Base-by-base conservation (phyloP, 352 stramenopile species). In the Globisporangium radiosum region DNA sequence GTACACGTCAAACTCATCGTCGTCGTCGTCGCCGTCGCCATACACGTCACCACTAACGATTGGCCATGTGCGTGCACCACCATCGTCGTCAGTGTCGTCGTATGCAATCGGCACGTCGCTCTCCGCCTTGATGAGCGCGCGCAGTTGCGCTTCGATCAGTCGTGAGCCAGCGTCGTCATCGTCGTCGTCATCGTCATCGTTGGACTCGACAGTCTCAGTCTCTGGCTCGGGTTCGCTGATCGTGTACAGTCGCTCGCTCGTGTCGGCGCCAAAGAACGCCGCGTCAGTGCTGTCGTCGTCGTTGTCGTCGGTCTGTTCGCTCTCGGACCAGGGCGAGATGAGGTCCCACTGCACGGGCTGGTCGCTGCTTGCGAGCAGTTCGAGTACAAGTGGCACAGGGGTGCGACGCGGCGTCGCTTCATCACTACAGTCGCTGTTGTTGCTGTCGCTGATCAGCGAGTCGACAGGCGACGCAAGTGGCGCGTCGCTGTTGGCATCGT, bases 241-340 rank as follows among this genome's bases (percentile, higher is more conserved):
- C 45, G 45, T 50, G 8, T 36, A 36, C 45, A 50, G 45, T n/a
- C 14, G 5, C 8, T 14, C 15, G 15, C 15, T 44, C 7, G 10
- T 53, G 17, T 55, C 37, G 13, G 49, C 39, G 3, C 47, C 40
- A 19, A 59, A 67, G 56, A 63, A 51, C 8, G 50, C 40, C 19
- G 37, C 45, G 13, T 19, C 9, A 39, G 51, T 39, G 5, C 45
- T 45, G 9, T 48, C 56, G 19, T 40, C 39, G 19, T 61, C 54
- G 4, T 37, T 15, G 8, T 57, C 52, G n/a, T 48, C 15, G 5
- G 53, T 40, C 7, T 65, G 47, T 13, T 52, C 40, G 5, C 48
- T 56, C 48, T 72, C 66, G 8, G 73, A 86, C 58, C 68, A 83
- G 11, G 79, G 79, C 37, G 79, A 89, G 38, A 89, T 73, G 50